Evolutionary conservation across 2,329 filamentous ascomycete species (phyloP).

Genomic region (Diaporthe ampelina): DNA sequence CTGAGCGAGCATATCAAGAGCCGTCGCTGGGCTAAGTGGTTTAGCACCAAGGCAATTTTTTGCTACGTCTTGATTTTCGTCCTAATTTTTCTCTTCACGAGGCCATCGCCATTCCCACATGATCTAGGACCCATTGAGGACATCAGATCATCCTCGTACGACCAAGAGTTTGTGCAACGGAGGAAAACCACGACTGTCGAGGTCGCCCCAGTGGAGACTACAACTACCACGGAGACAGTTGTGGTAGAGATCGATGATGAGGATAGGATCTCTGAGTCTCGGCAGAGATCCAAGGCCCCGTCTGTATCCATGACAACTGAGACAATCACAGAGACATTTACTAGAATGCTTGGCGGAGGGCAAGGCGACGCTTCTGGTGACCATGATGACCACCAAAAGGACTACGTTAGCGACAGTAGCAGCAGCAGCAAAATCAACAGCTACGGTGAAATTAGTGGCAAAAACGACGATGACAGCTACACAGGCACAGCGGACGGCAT

Average conservation of each 20-base stretch:
- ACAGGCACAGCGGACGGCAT: background rate
- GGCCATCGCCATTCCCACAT: background rate
- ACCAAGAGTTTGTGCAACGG: background rate
- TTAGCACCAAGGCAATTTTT: background rate
- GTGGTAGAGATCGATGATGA: background rate
- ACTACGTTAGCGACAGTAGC: background rate
- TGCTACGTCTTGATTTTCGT: background rate
- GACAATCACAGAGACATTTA: background rate
- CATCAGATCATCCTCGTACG: background rate
- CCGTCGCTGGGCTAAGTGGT: background rate
- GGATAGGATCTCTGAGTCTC: background rate
- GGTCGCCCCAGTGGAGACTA: background rate
- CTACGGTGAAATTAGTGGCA: background rate
- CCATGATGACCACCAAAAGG: background rate
- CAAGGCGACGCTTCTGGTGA: background rate
- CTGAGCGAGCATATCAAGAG: slow-evolving; percentile 34
- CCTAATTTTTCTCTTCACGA: background rate
- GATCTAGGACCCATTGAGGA: no score
- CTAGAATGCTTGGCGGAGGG: background rate
- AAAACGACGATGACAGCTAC: background rate
- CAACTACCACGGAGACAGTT: background rate
- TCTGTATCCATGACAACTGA: background rate
- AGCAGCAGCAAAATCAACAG: background rate
- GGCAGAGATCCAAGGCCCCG: background rate
- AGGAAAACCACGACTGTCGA: background rate